Conservation (phyloP, 192 early-diverging fungal genomes). For the Kappamyces sp. region DNA sequence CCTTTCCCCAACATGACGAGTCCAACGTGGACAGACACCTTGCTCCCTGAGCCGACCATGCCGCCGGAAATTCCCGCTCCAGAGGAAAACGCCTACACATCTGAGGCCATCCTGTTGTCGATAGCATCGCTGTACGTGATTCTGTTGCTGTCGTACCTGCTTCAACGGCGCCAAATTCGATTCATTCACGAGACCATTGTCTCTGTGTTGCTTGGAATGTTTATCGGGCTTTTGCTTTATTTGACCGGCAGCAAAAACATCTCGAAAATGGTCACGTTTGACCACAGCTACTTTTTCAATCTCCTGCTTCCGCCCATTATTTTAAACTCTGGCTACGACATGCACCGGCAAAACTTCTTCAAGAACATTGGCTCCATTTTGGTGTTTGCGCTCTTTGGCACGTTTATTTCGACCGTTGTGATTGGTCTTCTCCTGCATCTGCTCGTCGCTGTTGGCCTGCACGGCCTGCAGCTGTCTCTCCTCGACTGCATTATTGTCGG, state of each 20-base stretch:
- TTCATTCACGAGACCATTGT: conserved; percentile 93
- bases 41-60: no score
- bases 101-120: conserved; percentile 73
- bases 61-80: background rate
- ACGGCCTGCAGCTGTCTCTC: conserved; percentile 54
- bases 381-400: conserved; percentile 90
- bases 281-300: conserved; percentile 92
- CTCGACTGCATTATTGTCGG: conserved; percentile 94
- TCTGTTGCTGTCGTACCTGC: conserved; percentile 81
- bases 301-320: conserved; percentile 95
- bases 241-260: conserved; percentile 36
- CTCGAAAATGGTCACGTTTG: conserved; percentile 82
- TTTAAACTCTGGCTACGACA: conserved; percentile 60
- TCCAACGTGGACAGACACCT: no score
- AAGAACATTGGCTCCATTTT: conserved; percentile 84
- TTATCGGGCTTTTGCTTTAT: conserved; percentile 32
- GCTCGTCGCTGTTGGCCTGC: background rate
- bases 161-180: conserved; percentile 80
- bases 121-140: conserved; percentile 78
- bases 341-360: conserved; percentile 66
- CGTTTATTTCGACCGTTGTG: conserved; percentile 83
- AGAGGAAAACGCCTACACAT: conserved; percentile 65
- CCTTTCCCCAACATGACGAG: no score
- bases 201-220: conserved; percentile 81
- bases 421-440: conserved; percentile 60